Conservation (phyloP, 495 filamentous ascomycete genomes). For the Penicillium herquei region DNA sequence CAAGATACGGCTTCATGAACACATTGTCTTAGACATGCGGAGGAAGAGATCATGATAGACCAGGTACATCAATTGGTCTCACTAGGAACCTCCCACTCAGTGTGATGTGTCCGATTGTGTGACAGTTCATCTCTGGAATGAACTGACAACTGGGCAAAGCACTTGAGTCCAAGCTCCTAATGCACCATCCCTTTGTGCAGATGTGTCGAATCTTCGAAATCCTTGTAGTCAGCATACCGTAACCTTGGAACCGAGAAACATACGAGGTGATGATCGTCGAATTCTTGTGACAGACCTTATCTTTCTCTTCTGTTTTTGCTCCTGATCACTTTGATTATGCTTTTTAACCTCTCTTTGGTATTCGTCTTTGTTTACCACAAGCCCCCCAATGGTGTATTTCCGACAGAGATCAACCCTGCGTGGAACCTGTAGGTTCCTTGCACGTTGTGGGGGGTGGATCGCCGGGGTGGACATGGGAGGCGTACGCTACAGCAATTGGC, state of each 20-base stretch:
- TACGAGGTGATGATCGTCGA: background rate
- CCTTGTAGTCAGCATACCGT: constrained; percentile 6
- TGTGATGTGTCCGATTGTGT: background rate
- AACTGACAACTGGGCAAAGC: background rate
- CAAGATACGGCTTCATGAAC: background rate
- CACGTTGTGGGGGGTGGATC: constrained; percentile 34
- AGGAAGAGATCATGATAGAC: constrained; percentile 12
- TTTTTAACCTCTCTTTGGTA: too few species aligned
- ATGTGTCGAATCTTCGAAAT: background rate
- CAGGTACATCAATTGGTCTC: constrained; percentile 16
- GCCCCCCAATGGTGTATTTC: background rate
- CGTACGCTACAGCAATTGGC: constrained; percentile 21
- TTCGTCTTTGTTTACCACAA: too few species aligned
- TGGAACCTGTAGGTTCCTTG: constrained; percentile 17
- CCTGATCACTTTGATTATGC: background rate
- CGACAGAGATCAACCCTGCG: background rate
- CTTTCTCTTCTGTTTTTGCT: constrained; percentile 7
- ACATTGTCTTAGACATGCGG: constrained; percentile 25
- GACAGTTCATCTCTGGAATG: background rate
- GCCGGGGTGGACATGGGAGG: constrained; percentile 12
- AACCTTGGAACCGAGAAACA: background rate
- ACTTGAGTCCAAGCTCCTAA: too few species aligned
- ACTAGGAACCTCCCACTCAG: constrained; percentile 5
- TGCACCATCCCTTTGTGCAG: background rate
- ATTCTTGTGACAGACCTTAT: background rate